Percentiles rank a stretch among this genome's conserved stretches.
phyloP scores from a whole-genome alignment of 306 rosid species.

The Ammopiptanthus mongolicus region DNA sequence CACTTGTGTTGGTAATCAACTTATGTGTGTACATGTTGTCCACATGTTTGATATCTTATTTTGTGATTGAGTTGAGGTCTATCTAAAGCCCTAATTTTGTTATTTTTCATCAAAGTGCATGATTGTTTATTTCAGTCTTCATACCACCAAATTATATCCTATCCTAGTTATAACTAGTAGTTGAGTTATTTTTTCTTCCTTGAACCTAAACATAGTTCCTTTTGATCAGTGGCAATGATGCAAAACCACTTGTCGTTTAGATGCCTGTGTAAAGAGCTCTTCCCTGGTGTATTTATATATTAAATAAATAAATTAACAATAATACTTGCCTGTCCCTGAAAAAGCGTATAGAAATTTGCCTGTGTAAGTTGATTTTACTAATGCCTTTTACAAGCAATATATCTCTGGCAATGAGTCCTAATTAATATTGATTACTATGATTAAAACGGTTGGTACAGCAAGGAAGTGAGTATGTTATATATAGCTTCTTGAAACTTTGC shows the following conservation, averaged over 20 bases:
- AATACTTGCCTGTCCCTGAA: background rate
- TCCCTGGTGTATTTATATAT: background rate
- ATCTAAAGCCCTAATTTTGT: background rate
- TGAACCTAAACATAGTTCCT: background rate
- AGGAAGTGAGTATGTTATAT: background rate
- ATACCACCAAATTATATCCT: background rate
- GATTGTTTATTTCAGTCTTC: background rate
- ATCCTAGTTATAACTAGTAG: background rate
- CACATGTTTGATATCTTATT: constrained; percentile 10
- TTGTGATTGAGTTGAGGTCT: background rate
- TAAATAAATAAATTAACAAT: background rate
- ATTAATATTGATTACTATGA: background rate
- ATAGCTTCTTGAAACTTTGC: constrained; percentile 3
- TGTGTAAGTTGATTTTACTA: background rate
- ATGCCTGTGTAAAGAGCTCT: background rate
- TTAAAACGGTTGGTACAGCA: background rate
- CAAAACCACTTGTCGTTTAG: background rate
- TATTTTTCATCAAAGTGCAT: constrained; percentile 7
- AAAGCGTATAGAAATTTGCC: background rate
- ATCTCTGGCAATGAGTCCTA: background rate
- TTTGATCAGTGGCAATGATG: background rate
- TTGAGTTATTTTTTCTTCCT: constrained; percentile 2
- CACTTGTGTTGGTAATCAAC: background rate
- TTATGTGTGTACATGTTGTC: background rate
- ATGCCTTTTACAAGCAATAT: background rate